phyloP scores from a whole-genome alignment of 2,329 filamentous ascomycete genomes.

The Penicillium hordei region DNA sequence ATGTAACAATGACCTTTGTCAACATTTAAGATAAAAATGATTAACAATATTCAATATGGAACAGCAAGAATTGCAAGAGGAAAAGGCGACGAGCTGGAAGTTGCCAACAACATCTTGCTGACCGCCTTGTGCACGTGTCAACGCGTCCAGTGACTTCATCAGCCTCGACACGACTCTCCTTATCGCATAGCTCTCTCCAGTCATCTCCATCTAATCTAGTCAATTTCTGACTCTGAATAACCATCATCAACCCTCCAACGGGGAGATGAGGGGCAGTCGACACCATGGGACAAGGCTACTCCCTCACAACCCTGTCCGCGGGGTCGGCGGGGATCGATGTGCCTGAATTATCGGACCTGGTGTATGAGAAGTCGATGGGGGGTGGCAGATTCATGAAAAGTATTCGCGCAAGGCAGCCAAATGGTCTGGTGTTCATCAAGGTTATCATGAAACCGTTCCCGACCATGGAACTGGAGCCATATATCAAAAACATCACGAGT shows the following conservation, averaged over 20 bases:
- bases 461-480: constrained; percentile 74
- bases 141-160: constrained; percentile 24
- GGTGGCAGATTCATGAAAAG: constrained; percentile 96
- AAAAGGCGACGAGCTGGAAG: background rate
- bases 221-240: background rate
- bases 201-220: background rate
- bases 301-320: constrained; percentile 83
- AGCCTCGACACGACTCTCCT: constrained; percentile 9
- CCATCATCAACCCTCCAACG: constrained; percentile 1
- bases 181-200: constrained; percentile 1
- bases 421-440: constrained; percentile 91
- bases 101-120: constrained; percentile 8
- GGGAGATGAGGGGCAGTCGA: constrained; percentile 34
- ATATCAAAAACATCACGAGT: constrained; percentile 76
- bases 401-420: constrained; percentile 82
- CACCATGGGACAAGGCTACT: constrained; percentile 94
- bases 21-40: background rate
- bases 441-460: constrained; percentile 90
- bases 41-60: background rate
- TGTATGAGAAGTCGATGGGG: constrained; percentile 89
- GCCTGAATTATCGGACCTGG: constrained; percentile 83
- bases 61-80: background rate
- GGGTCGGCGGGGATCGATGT: constrained; percentile 92
- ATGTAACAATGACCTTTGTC: background rate
- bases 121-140: constrained; percentile 27